Percentiles rank a stretch among this genome's conserved stretches.
phyloP scores from a whole-genome alignment of 164 flowering plant genomes.

The Platanus orientalis region DNA sequence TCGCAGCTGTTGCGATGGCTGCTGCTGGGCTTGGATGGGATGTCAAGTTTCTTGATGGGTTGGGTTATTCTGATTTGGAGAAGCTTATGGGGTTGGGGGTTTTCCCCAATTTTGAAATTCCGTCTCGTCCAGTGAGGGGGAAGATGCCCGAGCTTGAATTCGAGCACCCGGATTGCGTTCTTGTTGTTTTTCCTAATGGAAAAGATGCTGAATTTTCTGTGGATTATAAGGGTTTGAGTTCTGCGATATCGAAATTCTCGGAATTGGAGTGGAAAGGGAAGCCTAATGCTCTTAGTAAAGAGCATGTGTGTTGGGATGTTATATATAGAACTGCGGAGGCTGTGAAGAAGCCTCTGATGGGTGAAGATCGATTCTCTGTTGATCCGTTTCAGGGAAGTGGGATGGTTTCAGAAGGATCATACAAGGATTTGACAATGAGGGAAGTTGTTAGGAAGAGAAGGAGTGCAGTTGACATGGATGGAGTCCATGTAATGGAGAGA shows the following conservation, averaged over 20 bases:
- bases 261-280: constrained; percentile 70
- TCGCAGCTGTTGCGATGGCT: constrained; percentile 77
- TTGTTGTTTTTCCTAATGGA: constrained; percentile 63
- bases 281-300: constrained; percentile 76
- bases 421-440: constrained; percentile 53
- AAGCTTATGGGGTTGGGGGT: constrained; percentile 59
- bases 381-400: constrained; percentile 43
- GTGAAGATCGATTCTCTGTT: constrained; percentile 19
- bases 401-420: constrained; percentile 37
- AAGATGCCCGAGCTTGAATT: constrained; percentile 68
- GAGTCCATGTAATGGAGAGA: constrained; percentile 48
- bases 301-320: constrained; percentile 85
- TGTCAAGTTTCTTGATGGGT: constrained; percentile 73
- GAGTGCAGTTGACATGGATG: constrained; percentile 98
- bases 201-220: constrained; percentile 33
- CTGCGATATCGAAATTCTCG: constrained; percentile 35
- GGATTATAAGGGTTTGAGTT: constrained; percentile 48
- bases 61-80: constrained; percentile 62
- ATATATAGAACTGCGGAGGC: constrained; percentile 78
- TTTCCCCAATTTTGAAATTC: constrained; percentile 35
- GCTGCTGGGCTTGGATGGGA: constrained; percentile 91
- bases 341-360: constrained; percentile 58
- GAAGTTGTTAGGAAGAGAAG: constrained; percentile 82
- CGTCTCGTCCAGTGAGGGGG: constrained; percentile 51
- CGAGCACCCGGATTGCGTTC: constrained; percentile 88